Evolutionary conservation across 1,284 basidiomycete species (phyloP).

Genomic region (Sanguinoderma infundibulare): DNA sequence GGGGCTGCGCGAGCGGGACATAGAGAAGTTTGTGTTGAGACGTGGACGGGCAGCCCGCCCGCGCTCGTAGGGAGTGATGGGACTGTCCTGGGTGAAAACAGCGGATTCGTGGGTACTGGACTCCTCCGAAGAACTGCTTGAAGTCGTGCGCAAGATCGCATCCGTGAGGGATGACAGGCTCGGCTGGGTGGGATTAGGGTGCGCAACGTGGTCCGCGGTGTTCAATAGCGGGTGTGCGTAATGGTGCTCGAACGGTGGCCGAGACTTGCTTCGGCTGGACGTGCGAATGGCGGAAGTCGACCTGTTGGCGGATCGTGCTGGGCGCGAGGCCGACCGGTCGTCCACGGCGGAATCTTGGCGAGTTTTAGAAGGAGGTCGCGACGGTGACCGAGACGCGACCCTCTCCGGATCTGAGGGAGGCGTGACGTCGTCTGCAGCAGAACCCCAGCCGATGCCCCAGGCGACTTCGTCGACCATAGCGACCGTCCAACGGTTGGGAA

Average conservation of each 20-base stretch:
- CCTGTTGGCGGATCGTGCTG: constrained; percentile 28
- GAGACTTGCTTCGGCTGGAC: constrained; percentile 33
- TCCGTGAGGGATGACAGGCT: constrained; percentile 30
- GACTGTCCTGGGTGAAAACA: constrained; percentile 33
- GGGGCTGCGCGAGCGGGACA: constrained; percentile 34
- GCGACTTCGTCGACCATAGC: constrained; percentile 75
- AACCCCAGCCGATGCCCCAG: constrained; percentile 81
- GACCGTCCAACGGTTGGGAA: constrained; percentile 73
- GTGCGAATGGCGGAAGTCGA: constrained; percentile 29
- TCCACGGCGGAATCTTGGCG: constrained; percentile 26
- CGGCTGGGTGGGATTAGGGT: constrained; percentile 26
- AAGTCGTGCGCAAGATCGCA: constrained; percentile 32
- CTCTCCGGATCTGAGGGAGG: constrained; percentile 28
- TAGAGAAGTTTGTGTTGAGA: constrained; percentile 12
- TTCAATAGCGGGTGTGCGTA: constrained; percentile 22
- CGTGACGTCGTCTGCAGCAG: constrained; percentile 47
- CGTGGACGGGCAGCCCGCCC: constrained; percentile 18
- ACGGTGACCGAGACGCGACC: constrained; percentile 26
- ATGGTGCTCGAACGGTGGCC: constrained; percentile 26
- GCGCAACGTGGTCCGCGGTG: constrained; percentile 14
- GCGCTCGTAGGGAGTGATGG: constrained; percentile 22
- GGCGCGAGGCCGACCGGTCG: constrained; percentile 30
- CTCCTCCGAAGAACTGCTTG: constrained; percentile 30
- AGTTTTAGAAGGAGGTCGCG: constrained; percentile 24
- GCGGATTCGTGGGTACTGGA: constrained; percentile 37